phyloP scores from a whole-genome alignment of 805 yeast species.

The Grigorovia humatica region DNA sequence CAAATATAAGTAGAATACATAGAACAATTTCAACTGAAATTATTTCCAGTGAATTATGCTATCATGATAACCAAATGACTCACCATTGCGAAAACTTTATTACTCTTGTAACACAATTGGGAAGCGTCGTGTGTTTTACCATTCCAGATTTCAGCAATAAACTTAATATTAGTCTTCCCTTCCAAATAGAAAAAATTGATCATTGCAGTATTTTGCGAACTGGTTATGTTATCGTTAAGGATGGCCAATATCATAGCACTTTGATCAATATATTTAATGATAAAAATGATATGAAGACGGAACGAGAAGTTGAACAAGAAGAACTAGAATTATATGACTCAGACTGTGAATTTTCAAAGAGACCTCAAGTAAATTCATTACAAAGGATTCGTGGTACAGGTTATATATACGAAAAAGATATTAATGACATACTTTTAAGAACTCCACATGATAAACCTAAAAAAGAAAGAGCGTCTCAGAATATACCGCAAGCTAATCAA shows the following conservation, averaged over 20 bases:
- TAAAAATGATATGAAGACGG: conserved; percentile 1
- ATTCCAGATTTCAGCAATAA: conserved; percentile 45
- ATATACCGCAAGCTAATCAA: background rate
- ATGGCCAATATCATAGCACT: background rate
- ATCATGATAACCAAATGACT: background rate
- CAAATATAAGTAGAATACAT: background rate
- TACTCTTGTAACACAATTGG: background rate
- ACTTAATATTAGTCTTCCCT: background rate
- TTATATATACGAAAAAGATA: conserved; percentile 45
- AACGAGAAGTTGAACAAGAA: conserved; percentile 17
- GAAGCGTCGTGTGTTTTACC: conserved; percentile 44
- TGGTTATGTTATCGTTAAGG: conserved; percentile 1
- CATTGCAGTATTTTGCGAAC: background rate
- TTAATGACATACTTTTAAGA: conserved; percentile 41
- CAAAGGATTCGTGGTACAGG: conserved; percentile 81
- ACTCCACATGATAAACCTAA: conserved; percentile 50
- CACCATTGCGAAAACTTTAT: background rate
- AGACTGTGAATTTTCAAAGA: conserved; percentile 53
- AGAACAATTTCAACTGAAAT: background rate
- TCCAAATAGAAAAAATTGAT: background rate
- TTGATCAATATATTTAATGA: conserved; percentile 40
- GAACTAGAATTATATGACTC: conserved; percentile 41
- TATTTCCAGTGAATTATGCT: background rate
- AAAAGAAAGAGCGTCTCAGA: background rate
- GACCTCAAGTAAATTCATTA: conserved; percentile 70